These are phyloP conservation scores for Trichoderma asperelloides DNA, from an alignment of 495 filamentous ascomycete genomes.

Conservation along the genomic window DNA sequence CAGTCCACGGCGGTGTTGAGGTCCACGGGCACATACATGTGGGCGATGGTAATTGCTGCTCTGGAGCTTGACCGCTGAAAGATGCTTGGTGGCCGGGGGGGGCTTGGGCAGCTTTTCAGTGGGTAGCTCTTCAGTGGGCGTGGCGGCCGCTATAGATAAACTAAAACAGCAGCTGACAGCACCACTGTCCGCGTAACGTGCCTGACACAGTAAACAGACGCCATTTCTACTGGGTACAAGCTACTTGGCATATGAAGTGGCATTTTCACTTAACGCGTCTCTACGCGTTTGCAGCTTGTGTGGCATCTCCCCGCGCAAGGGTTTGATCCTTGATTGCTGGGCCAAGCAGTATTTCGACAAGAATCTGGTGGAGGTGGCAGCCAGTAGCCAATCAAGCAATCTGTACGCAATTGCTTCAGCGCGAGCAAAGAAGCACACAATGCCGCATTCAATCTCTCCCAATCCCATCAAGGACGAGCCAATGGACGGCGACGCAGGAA, in stretches of 20 bases:
- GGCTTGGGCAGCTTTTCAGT: background rate
- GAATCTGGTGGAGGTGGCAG: background rate
- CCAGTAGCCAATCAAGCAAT: background rate
- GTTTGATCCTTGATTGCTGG: background rate
- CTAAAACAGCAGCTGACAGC: too few species aligned
- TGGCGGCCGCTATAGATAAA: too few species aligned
- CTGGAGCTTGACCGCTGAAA: background rate
- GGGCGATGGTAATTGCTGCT: too few species aligned
- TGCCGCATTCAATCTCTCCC: conserved; percentile 5
- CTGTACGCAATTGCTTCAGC: background rate
- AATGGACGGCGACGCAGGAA: background rate
- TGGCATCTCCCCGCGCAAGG: background rate
- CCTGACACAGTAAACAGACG: background rate
- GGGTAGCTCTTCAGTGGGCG: too few species aligned
- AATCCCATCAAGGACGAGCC: conserved; percentile 6
- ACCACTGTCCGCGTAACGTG: background rate
- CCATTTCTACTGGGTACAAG: background rate
- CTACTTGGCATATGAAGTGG: background rate
- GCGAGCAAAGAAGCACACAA: background rate
- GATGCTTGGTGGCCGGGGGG: background rate
- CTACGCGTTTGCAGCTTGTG: background rate
- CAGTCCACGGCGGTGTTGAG: too few species aligned
- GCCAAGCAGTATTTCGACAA: background rate
- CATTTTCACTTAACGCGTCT: conserved; percentile 1
- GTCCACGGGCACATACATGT: too few species aligned